These are phyloP conservation scores for Discostella stelligeroides DNA, from an alignment of 108 stramenopile genomes.

Conservation along the genomic window DNA sequence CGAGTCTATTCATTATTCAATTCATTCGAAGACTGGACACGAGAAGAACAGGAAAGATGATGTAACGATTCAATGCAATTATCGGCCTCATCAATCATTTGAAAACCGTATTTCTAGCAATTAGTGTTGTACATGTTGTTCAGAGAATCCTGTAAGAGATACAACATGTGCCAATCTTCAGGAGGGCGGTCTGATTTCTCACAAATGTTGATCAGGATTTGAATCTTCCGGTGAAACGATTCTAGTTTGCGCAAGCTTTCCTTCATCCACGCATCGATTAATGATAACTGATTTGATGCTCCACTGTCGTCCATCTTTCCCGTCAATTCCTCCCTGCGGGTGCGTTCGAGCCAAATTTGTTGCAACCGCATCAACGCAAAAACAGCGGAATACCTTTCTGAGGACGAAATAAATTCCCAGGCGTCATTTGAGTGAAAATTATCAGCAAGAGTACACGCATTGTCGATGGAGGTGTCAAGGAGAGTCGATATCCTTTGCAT, in stretches of 20 bases:
- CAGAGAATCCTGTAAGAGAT: conserved; percentile 18
- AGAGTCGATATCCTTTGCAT: conserved; percentile 4
- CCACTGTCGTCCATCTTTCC: neutral
- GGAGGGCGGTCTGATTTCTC: conserved; percentile 15
- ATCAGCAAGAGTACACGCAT: conserved; percentile 11
- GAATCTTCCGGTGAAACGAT: conserved; percentile 5
- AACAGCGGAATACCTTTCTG: conserved; percentile 21
- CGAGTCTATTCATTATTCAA: conserved; percentile 25
- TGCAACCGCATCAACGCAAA: conserved; percentile 18
- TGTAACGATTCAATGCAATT: neutral
- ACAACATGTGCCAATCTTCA: conserved; percentile 24
- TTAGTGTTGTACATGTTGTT: conserved; percentile 6
- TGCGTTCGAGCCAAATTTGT: conserved; percentile 10
- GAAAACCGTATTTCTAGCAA: neutral
- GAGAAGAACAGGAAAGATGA: conserved; percentile 33
- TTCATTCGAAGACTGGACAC: conserved; percentile 34
- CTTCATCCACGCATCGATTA: conserved; percentile 4
- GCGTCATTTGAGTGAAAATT: neutral
- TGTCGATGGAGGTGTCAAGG: conserved; percentile 12
- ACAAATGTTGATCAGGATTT: conserved; percentile 30
- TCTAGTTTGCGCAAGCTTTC: conserved; percentile 6
- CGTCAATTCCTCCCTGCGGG: neutral
- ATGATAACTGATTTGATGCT: conserved; percentile 1
- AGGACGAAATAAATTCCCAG: conserved; percentile 18
- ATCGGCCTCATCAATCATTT: neutral